These are phyloP conservation scores for Amphirosellinia nigrospora DNA, from an alignment of 495 filamentous ascomycete species.

Conservation along the genomic window DNA sequence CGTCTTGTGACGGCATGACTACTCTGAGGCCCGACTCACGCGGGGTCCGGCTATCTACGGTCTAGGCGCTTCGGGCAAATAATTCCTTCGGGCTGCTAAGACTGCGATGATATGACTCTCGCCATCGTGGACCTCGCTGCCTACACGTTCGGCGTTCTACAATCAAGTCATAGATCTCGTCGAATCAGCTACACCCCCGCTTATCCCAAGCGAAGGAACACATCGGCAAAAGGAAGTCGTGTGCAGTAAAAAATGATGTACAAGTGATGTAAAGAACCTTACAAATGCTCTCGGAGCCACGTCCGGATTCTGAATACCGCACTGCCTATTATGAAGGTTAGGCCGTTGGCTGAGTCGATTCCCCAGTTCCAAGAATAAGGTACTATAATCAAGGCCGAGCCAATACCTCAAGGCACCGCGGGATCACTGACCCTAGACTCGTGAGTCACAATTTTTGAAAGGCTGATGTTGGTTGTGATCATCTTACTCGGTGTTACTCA, in stretches of 20 bases:
- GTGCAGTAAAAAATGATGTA: background rate
- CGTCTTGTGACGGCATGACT: constrained; percentile 5
- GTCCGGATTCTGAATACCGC: background rate
- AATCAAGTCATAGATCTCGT: background rate
- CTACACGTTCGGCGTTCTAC: background rate
- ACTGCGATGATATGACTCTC: constrained; percentile 2
- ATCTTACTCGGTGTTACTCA: background rate
- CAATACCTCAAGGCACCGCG: background rate
- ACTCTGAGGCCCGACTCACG: background rate
- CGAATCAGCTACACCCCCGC: background rate
- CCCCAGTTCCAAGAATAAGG: background rate
- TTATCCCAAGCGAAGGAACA: background rate
- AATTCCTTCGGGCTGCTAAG: background rate
- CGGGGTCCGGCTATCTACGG: background rate
- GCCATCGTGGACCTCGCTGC: background rate
- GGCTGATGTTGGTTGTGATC: background rate
- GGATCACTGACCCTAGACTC: background rate
- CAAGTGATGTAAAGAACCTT: background rate
- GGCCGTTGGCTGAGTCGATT: background rate
- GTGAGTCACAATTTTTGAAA: background rate
- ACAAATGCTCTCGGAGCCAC: background rate
- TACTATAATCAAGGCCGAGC: background rate
- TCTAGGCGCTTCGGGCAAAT: background rate
- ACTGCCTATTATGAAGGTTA: background rate
- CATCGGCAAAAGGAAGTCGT: background rate